Evolutionary conservation across 495 filamentous ascomycete genomes (phyloP).

Genomic region (Podospora pseudopauciseta): DNA sequence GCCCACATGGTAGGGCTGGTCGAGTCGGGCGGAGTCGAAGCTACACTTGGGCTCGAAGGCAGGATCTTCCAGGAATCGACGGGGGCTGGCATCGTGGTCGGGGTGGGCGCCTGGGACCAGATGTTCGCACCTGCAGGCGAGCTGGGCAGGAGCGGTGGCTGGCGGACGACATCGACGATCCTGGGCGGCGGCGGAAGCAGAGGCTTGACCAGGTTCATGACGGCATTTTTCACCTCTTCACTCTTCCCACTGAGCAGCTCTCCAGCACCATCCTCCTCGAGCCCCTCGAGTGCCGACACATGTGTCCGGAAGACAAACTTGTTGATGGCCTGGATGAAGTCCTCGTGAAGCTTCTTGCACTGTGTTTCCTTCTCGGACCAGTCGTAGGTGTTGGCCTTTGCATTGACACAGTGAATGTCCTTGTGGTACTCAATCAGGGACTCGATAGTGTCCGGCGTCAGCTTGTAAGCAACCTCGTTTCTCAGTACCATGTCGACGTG

Average conservation of each 20-base stretch:
- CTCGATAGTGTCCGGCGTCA: slow-evolving; percentile 96
- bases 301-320: slow-evolving; percentile 93
- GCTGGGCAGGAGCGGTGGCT: slow-evolving; percentile 80
- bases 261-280: slow-evolving; percentile 95
- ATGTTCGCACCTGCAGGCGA: slow-evolving; percentile 73
- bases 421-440: slow-evolving; percentile 94
- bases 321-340: slow-evolving; percentile 96
- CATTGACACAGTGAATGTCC: slow-evolving; percentile 90
- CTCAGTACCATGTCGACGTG: slow-evolving; percentile 98
- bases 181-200: slow-evolving; percentile 89
- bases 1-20: slow-evolving; percentile 71
- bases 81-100: slow-evolving; percentile 57
- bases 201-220: slow-evolving; percentile 82
- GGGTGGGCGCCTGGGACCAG: slow-evolving; percentile 64
- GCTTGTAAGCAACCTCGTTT: slow-evolving; percentile 97
- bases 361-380: slow-evolving; percentile 97
- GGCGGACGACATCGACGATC: slow-evolving; percentile 86
- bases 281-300: slow-evolving; percentile 84
- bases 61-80: slow-evolving; percentile 93
- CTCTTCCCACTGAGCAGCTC: slow-evolving; percentile 89
- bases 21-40: slow-evolving; percentile 64
- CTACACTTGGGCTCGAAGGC: slow-evolving; percentile 77
- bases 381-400: slow-evolving; percentile 83
- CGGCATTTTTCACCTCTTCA: slow-evolving; percentile 86
- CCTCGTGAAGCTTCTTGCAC: slow-evolving; percentile 95